Conservation (phyloP, 805 yeast genomes). For the Saccharomycodes ludwigii region DNA sequence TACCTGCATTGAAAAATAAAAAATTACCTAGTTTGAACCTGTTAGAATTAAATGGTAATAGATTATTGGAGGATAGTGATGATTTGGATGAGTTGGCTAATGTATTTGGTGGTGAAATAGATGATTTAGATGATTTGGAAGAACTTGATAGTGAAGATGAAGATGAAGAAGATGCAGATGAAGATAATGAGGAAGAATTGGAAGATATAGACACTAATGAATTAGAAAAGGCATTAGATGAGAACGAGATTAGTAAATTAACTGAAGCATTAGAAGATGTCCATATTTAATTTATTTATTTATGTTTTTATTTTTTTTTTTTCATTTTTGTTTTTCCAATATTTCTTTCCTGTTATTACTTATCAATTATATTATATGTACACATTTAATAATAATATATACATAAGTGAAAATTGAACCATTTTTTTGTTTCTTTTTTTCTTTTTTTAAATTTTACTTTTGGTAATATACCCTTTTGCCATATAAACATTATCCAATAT, state of each 20-base stretch:
- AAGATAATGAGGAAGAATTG: conserved; percentile 29
- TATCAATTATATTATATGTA: too few relatives aligned
- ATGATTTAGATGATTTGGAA: conserved; percentile 91
- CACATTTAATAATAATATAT: too few relatives aligned
- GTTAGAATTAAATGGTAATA: conserved; percentile 87
- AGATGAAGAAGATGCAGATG: conserved; percentile 28
- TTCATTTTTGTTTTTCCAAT: not conserved
- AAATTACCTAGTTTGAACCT: conserved; percentile 47
- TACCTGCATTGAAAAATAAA: conserved; percentile 40
- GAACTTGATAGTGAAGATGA: conserved; percentile 58
- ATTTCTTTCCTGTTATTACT: too few relatives aligned
- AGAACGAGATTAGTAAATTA: conserved; percentile 30
- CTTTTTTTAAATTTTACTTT: conserved; percentile 1
- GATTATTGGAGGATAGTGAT: conserved; percentile 80
- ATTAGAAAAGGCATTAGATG: conserved; percentile 30
- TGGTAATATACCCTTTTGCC: conserved; percentile 1
- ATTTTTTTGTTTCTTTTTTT: conserved; percentile 1
- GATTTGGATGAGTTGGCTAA: conserved; percentile 46
- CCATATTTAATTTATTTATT: conserved; percentile 23
- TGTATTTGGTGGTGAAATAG: conserved; percentile 72
- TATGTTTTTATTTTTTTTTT: not conserved
- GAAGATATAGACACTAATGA: conserved; percentile 36
- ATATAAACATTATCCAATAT: conserved; percentile 4
- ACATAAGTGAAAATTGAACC: not conserved
- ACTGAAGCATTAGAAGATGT: conserved; percentile 48